A percentile compares a stretch with the other conserved stretches of the same genome.
phyloP scores from a whole-genome alignment of 345 rosid genomes.

The Gossypium stocksii region DNA sequence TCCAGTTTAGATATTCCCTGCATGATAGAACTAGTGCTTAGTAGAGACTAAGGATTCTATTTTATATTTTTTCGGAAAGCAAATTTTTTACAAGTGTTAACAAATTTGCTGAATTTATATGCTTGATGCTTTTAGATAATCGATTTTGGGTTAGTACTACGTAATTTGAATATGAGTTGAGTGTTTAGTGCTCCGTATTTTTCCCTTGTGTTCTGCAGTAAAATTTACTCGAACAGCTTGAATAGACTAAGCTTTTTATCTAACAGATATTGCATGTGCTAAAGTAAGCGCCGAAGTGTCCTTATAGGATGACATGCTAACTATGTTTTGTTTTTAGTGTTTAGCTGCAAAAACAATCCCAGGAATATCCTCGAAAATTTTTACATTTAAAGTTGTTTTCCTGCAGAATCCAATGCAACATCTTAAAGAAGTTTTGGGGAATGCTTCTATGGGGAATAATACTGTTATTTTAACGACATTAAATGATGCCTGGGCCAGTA shows the following conservation, averaged over 20 bases:
- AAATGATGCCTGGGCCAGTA: conserved; percentile 84
- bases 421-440: conserved; percentile 51
- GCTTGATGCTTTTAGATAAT: neutral
- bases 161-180: neutral
- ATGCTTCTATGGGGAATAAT: conserved; percentile 51
- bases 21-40: neutral
- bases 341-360: neutral
- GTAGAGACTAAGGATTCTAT: neutral
- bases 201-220: neutral
- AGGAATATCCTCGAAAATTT: neutral
- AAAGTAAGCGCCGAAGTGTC: neutral
- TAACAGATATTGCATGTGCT: neutral
- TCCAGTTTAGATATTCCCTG: neutral
- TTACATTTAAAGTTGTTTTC: neutral
- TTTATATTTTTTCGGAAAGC: neutral
- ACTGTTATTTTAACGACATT: conserved; percentile 78
- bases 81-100: neutral
- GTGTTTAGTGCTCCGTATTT: neutral
- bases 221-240: neutral
- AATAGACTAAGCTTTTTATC: neutral
- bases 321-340: neutral
- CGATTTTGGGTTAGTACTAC: neutral
- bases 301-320: neutral
- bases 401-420: conserved; percentile 29
- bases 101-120: neutral